Conservation (phyloP, 1,139 yeast species). For the Debaryomyces fabryi region DNA sequence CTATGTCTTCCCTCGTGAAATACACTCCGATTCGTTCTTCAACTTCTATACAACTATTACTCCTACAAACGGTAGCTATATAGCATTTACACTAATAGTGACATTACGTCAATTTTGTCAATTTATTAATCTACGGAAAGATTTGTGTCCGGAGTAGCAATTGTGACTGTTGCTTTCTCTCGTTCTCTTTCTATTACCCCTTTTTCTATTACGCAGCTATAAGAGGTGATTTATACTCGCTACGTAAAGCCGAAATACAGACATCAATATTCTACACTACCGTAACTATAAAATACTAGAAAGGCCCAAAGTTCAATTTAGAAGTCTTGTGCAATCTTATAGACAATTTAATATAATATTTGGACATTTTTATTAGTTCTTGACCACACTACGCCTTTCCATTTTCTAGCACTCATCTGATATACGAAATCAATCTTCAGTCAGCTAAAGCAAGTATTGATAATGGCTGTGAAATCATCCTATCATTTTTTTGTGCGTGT, state of each 20-base stretch:
- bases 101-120: not conserved
- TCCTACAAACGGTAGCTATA: not conserved
- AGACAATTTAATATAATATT: too few species aligned
- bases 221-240: not conserved
- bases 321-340: too few species aligned
- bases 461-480: not conserved
- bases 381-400: too few species aligned
- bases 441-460: not conserved
- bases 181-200: not conserved
- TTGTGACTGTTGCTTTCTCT: not conserved
- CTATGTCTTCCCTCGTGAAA: not conserved
- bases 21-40: not conserved
- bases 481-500: not conserved
- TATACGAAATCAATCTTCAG: not conserved
- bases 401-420: too few species aligned
- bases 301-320: not conserved
- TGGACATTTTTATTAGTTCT: too few species aligned
- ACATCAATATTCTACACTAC: not conserved
- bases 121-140: not conserved
- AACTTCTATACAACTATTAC: not conserved
- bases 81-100: not conserved
- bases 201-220: not conserved
- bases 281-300: not conserved
- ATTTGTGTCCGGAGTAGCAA: not conserved
- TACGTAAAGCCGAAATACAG: not conserved